Base-by-base conservation (phyloP, 1,284 basidiomycete species). In the Cutaneotrichosporon sp. region DNA sequence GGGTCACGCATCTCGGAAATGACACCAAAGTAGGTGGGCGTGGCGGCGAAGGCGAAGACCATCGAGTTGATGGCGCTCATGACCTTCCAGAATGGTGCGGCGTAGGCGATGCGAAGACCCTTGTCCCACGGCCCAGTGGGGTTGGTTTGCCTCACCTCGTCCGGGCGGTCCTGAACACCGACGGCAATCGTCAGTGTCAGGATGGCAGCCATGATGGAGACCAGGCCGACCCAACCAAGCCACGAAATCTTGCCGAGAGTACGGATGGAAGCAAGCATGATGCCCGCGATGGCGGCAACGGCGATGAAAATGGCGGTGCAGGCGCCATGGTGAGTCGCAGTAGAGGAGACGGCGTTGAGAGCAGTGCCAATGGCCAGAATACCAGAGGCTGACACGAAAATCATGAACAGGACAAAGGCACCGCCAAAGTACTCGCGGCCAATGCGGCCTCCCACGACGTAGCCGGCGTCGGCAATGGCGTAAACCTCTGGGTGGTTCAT, bases 131-230 rank as follows among this genome's bases (percentile, higher is more conserved):
- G 39, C n/a, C 49, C 49, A 15, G 20, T 12, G 13, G 45, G 45
- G n/a, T 20, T 8, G 22, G 49, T 41, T 12, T 12, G 9, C 17
- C 20, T 35, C n/a, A 34, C 34, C n/a, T 35, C 40, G 26, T 37
- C 30, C 4, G 73, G 70, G 45, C 74, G 63, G 36, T 72, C 70
- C 22, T 67, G 59, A 5, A 74, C 63, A 22, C 68, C 73, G 20
- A 76, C 73, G n/a, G 74, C 69, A 52, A 76, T 63, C 40, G 68
- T 70, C 26, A 76, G 59, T 14, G 67, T 68, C 44, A 75, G 53
- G 52, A 75, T 66, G 40, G 74, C 51, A 40, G 70, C 61, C 36
- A 74, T 52, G 49, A 69, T 61, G 8, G 57, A 62, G 26, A 64
- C 39, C 8, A 70, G 52, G 48, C 60, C 64, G 42, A 67, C 49